phyloP scores from a whole-genome alignment of 805 yeast genomes.

The Zygosaccharomyces bisporus region DNA sequence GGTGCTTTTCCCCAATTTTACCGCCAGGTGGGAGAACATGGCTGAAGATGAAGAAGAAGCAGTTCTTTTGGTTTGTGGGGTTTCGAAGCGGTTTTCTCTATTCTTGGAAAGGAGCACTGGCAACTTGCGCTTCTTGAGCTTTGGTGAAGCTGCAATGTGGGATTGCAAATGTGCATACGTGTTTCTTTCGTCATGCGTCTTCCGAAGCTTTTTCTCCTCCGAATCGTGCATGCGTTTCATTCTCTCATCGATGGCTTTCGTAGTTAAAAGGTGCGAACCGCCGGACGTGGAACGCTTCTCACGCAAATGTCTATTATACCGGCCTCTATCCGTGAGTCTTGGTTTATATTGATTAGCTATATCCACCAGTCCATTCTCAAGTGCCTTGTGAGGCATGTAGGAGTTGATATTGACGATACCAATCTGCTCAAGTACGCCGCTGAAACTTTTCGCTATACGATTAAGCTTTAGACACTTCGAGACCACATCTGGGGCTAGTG shows the following conservation, averaged over 20 bases:
- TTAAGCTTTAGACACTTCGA: conserved; percentile 21
- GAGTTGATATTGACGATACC: conserved; percentile 32
- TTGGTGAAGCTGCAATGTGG: conserved; percentile 33
- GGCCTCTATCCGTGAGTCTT: conserved; percentile 36
- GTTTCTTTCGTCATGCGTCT: conserved; percentile 20
- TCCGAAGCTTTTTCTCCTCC: conserved; percentile 19
- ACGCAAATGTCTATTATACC: conserved; percentile 23
- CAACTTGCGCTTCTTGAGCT: conserved; percentile 26
- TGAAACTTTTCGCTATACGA: conserved; percentile 34
- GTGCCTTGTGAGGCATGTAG: conserved; percentile 29
- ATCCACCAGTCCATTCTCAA: conserved; percentile 30
- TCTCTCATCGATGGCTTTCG: conserved; percentile 27
- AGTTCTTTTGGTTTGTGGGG: conserved; percentile 22
- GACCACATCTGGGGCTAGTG: conserved; percentile 17
- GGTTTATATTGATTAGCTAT: conserved; percentile 27
- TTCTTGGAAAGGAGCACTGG: conserved; percentile 33
- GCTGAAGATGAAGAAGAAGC: conserved; percentile 23
- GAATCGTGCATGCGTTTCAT: conserved; percentile 28
- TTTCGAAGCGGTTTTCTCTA: conserved; percentile 26
- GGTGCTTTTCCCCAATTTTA: conserved; percentile 18
- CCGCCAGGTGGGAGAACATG: conserved; percentile 31
- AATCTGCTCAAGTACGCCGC: conserved; percentile 26
- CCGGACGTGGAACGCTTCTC: conserved; percentile 16
- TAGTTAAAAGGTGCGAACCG: conserved; percentile 6
- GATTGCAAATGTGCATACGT: conserved; percentile 31